These are phyloP conservation scores for Boechera divaricarpa DNA, from an alignment of 345 rosid species.

Conservation along the genomic window DNA sequence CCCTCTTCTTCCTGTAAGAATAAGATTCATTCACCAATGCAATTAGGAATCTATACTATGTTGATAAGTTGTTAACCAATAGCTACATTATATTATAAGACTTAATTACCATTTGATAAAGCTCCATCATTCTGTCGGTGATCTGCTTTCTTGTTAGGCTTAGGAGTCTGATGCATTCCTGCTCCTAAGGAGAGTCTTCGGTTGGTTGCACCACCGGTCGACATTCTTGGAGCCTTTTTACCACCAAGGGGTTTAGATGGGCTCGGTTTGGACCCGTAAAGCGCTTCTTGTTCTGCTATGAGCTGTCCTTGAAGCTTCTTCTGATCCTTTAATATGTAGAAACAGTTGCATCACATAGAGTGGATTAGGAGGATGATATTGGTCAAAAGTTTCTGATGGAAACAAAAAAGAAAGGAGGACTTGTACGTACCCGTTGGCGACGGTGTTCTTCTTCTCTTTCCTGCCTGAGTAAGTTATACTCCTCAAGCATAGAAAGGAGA, in stretches of 20 bases:
- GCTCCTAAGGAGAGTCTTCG: constrained; percentile 85
- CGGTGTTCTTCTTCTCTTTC: constrained; percentile 98
- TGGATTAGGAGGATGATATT: constrained; percentile 5
- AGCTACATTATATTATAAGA: background rate
- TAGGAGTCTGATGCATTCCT: constrained; percentile 70
- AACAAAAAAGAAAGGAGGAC: constrained; percentile 1
- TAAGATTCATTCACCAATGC: background rate
- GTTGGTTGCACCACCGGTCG: constrained; percentile 73
- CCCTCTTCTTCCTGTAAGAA: constrained; percentile 64
- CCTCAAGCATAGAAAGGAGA: constrained; percentile 91
- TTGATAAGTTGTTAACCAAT: background rate
- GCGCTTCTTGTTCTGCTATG: constrained; percentile 91
- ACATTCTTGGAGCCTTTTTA: constrained; percentile 76
- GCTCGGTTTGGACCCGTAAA: constrained; percentile 96
- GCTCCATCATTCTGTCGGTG: constrained; percentile 57
- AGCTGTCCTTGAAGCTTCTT: constrained; percentile 97
- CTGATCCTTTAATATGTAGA: constrained; percentile 68
- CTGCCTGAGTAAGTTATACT: constrained; percentile 69
- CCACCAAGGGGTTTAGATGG: constrained; percentile 81
- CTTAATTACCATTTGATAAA: constrained; percentile 62
- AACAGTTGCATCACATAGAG: constrained; percentile 18
- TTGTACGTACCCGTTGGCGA: constrained; percentile 69
- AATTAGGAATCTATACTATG: background rate
- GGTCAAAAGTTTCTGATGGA: constrained; percentile 1
- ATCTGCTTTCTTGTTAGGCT: constrained; percentile 66